Evolutionary conservation across 768 basidiomycete species (phyloP).

Genomic region (Lactarius deliciosus): DNA sequence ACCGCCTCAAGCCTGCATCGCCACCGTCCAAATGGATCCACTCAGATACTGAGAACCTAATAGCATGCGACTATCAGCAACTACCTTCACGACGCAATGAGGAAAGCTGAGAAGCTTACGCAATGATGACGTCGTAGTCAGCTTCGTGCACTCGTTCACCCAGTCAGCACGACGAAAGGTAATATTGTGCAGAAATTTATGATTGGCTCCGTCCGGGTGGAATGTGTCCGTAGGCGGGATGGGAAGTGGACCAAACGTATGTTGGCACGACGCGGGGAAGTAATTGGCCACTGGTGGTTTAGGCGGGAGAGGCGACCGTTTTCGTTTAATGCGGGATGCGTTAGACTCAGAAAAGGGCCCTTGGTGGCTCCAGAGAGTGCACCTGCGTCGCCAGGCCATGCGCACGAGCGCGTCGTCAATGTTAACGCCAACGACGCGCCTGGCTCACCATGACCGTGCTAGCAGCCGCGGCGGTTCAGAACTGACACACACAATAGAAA

Average conservation of each 20-base stretch:
- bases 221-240: slow-evolving; percentile 48
- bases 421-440: slow-evolving; percentile 78
- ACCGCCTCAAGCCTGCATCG: slow-evolving; percentile 65
- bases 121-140: slow-evolving; percentile 76
- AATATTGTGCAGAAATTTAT: slow-evolving; percentile 75
- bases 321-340: slow-evolving; percentile 26
- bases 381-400: slow-evolving; percentile 70
- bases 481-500: background rate
- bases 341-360: slow-evolving; percentile 37
- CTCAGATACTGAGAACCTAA: slow-evolving; percentile 82
- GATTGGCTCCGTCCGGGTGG: slow-evolving; percentile 28
- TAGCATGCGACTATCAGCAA: background rate
- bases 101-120: slow-evolving; percentile 47
- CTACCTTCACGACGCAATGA: background rate
- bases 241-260: slow-evolving; percentile 73
- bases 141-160: slow-evolving; percentile 39
- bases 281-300: slow-evolving; percentile 41
- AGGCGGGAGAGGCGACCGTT: slow-evolving; percentile 7
- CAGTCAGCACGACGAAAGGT: slow-evolving; percentile 73
- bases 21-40: slow-evolving; percentile 89
- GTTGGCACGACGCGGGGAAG: slow-evolving; percentile 77
- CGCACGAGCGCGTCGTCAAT: slow-evolving; percentile 74
- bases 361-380: slow-evolving; percentile 70
- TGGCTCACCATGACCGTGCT: slow-evolving; percentile 67
- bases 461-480: background rate